A percentile compares a stretch with the other conserved stretches of the same genome.
Conservation (phyloP, 805 yeast genomes). For the Pichia paraexigua region DNA sequence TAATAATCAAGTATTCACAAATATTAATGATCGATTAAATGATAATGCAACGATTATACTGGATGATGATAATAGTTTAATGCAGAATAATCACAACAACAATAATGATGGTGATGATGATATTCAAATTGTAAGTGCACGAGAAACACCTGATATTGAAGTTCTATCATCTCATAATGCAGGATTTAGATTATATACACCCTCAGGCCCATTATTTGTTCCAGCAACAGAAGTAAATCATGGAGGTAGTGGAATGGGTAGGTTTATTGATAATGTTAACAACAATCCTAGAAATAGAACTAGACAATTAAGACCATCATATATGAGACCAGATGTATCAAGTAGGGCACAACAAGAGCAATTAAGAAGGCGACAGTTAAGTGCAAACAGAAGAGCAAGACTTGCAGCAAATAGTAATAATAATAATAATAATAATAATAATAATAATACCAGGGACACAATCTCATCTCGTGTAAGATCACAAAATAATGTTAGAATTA, state of each 20-base stretch:
- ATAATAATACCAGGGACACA: not conserved
- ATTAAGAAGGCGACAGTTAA: not conserved
- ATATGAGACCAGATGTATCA: not conserved
- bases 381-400: constrained; percentile 4
- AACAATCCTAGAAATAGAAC: not conserved
- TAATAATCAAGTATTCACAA: not conserved
- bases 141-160: constrained; percentile 11
- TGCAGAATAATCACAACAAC: not conserved
- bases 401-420: not conserved
- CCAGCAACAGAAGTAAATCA: constrained; percentile 2
- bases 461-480: not conserved
- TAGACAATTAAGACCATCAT: not conserved
- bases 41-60: not conserved
- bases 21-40: not conserved
- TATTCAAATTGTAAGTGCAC: constrained; percentile 19
- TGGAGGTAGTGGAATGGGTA: not conserved
- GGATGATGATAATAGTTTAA: not conserved
- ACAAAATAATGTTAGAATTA: not conserved
- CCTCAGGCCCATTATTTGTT: constrained; percentile 5
- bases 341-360: not conserved
- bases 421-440: not conserved
- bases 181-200: constrained; percentile 4
- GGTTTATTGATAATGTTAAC: not conserved
- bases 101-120: constrained; percentile 15
- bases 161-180: constrained; percentile 2